Evolutionary conservation across 805 yeast genomes (phyloP), one percentile per base, ranked within the genome.

Genomic region (Starmerella potacharoeniae): DNA sequence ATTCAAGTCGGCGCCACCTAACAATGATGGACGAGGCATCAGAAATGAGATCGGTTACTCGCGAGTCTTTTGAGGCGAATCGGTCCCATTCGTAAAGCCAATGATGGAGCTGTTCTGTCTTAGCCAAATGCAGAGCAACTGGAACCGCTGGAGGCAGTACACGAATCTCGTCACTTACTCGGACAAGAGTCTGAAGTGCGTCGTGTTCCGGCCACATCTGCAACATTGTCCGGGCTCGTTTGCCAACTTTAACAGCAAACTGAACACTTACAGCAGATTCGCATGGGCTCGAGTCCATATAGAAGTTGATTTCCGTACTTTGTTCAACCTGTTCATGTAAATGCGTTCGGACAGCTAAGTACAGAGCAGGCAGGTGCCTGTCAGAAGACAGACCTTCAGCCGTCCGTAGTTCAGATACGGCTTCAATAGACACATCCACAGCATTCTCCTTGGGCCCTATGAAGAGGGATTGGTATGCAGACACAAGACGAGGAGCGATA

Each of bases 141-240:
- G 98, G 93, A 0, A 86, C 79, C 34, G 74, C 71, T 2, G 82
- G 73, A 0, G 95, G 79, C 63, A 74, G 83, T 3, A 69, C 68
- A 55, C 85, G 68, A 56, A 84, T 78, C 65, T 90, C 97, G 14
- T 74, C 69, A 59, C 85, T 77, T 8, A 83, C 80, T 57, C 83
- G 72, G 40, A 72, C 67, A 48, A 91, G 74, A 22, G 84, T 87
- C 55, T 77, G 82, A 51, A 93, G 70, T 0, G 95, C 88, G 0
- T 93, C 93, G 72, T 95, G 96, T 63, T 95, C 98, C 0, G 97
- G 97, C 96, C 96, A 93, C 64, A 82, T 80, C 30, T 69, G 69
- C 11, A 84, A 67, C 11, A 87, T 67, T 4, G 69, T 70, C 7
- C 66, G 59, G 4, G 81, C 79, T 1, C 78, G 66, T 3, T 72